phyloP scores from a whole-genome alignment of 2,329 filamentous ascomycete species.

The Neonectria magnoliae region DNA sequence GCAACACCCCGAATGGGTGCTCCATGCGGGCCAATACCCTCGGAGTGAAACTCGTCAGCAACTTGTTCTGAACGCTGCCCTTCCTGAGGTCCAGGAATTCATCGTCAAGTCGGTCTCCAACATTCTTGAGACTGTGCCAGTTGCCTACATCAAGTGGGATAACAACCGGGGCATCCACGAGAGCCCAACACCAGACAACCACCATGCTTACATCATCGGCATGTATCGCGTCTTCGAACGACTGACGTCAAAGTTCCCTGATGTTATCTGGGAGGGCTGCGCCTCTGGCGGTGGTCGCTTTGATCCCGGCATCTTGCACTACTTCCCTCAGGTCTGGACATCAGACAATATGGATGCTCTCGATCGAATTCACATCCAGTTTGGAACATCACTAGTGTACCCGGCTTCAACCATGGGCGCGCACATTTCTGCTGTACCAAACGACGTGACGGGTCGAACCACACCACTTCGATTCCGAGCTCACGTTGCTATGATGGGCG shows the following conservation, averaged over 20 bases:
- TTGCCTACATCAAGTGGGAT: conserved; percentile 74
- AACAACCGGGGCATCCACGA: conserved; percentile 74
- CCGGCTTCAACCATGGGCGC: conserved; percentile 72
- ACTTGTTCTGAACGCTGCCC: conserved; percentile 69
- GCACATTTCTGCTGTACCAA: conserved; percentile 71
- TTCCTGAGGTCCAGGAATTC: conserved; percentile 70
- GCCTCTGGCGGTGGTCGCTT: conserved; percentile 73
- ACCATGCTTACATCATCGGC: conserved; percentile 71
- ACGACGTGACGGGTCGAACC: conserved; percentile 64
- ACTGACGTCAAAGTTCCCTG: conserved; percentile 67
- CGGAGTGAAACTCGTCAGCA: conserved; percentile 67
- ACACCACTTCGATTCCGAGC: conserved; percentile 69
- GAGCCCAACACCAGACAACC: conserved; percentile 60
- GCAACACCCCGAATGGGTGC: conserved; percentile 71
- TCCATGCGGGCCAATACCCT: conserved; percentile 66
- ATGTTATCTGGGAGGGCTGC: conserved; percentile 74
- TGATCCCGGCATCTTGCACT: conserved; percentile 70
- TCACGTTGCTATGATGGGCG: conserved; percentile 75
- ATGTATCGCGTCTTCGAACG: conserved; percentile 70
- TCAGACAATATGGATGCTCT: conserved; percentile 72
- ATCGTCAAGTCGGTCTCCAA: conserved; percentile 65
- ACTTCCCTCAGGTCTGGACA: conserved; percentile 73
- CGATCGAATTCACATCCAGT: conserved; percentile 69
- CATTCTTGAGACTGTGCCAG: conserved; percentile 62
- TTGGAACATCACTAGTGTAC: conserved; percentile 71